Conservation (phyloP, 192 early-diverging fungal genomes). For the Podila clonocystis region DNA sequence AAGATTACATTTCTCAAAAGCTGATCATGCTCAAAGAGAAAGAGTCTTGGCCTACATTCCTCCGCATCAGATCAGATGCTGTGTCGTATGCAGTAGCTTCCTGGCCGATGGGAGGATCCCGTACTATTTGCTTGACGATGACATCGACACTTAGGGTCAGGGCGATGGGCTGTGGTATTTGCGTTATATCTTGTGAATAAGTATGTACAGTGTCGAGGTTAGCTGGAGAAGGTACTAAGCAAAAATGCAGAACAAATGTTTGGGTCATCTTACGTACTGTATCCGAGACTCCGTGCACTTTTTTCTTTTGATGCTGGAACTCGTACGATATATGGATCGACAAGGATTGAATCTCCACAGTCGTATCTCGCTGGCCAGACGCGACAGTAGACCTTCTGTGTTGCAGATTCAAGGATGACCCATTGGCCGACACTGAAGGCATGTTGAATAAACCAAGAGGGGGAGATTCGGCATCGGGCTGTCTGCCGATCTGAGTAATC, state of each 20-base stretch:
- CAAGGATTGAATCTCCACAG: conserved; percentile 18
- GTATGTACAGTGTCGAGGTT: background rate
- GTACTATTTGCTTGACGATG: background rate
- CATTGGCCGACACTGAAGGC: conserved; percentile 36
- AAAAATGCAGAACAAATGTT: no score
- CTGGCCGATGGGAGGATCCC: background rate
- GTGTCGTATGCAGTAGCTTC: background rate
- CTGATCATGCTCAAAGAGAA: no score
- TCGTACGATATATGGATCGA: conserved; percentile 19
- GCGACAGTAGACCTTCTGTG: conserved; percentile 13
- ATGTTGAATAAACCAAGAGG: conserved; percentile 17
- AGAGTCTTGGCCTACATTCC: background rate
- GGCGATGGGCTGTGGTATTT: background rate
- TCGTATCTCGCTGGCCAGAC: conserved; percentile 44
- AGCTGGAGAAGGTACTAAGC: no score
- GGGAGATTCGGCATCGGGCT: conserved; percentile 37
- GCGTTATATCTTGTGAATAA: background rate
- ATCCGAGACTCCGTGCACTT: no score
- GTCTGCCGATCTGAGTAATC: conserved; percentile 47
- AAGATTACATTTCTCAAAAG: no score
- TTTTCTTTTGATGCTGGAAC: no score
- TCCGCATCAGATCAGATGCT: background rate
- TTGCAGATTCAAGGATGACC: conserved; percentile 16
- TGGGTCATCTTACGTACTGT: no score
- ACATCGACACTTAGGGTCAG: background rate